Evolutionary conservation across 257 asterid species (phyloP), one percentile per base, ranked within the genome.

Genomic region (Fraxinus pennsylvanica): DNA sequence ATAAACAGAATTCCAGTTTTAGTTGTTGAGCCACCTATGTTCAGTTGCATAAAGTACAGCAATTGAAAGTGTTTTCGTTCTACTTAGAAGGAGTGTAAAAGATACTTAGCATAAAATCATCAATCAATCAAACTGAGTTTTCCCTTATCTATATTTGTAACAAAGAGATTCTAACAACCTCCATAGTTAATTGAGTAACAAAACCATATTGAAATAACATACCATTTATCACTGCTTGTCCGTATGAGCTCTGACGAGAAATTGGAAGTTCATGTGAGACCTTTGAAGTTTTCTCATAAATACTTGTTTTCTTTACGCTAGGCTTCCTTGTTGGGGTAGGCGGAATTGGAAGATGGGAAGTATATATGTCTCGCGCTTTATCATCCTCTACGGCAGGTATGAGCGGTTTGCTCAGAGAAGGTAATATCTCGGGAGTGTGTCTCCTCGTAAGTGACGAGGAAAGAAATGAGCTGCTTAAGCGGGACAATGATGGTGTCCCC

Each of bases 221-320:
- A 92, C 99, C 95, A 30, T 96, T 96, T 73, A 96, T 39, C 45
- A 93, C 92, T n/a, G 97, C 96, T 79, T 93, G 99, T 68, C 92
- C 87, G 32, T 72, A 92, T 38, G 99, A 88, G 76, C 98, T 90
- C 38, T 86, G 91, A 45, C 90, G 90, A 59, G 92, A 41, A 81
- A 72, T 52, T 8, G 94, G 90, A 59, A 80, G 61, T 81, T 87
- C 98, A 35, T 93, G 98, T 6, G 93, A 81, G 81, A 80, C 84
- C 30, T 83, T 71, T 22, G 88, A 82, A 19, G 86, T 57, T 86
- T 90, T 93, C 73, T 84, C 80, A 76, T 90, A 96, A 27, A 86
- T 75, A 29, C 71, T 68, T 29, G 77, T 57, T 81, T 87, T 90
- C 85, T 72, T 86, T 35, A 85, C 59, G 38, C 89, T 83, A 78